Percentiles rank a stretch among this genome's conserved stretches.
phyloP scores from a whole-genome alignment of 768 basidiomycete species.

The Boletus rubescentipes region DNA sequence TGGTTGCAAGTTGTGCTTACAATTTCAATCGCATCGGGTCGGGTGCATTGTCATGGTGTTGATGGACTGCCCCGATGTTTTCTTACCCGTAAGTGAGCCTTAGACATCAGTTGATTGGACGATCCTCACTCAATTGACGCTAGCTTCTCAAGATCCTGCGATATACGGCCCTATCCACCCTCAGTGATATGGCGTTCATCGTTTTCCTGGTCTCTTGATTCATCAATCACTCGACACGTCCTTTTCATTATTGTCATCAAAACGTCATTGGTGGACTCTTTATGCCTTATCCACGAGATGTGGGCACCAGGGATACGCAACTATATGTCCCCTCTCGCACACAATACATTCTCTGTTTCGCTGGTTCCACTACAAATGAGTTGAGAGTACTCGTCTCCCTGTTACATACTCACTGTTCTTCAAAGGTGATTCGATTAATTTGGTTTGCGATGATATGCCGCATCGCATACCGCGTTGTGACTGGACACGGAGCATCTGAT shows the following conservation, averaged over 20 bases:
- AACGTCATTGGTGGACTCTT: conserved; percentile 53
- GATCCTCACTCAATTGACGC: not conserved
- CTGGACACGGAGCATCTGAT: conserved; percentile 75
- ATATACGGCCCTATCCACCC: conserved; percentile 63
- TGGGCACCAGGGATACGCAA: conserved; percentile 60
- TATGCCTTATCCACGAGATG: conserved; percentile 43
- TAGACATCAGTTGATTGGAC: not conserved
- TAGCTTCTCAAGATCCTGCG: conserved; percentile 92
- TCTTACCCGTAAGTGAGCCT: conserved; percentile 69
- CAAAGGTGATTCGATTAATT: conserved; percentile 60
- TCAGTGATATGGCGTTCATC: conserved; percentile 75
- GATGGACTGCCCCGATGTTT: conserved; percentile 94
- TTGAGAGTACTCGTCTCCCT: not conserved
- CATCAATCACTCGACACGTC: conserved; percentile 80
- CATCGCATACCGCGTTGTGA: conserved; percentile 74
- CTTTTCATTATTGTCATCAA: conserved; percentile 72
- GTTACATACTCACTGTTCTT: conserved; percentile 1
- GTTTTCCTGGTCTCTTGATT: conserved; percentile 89
- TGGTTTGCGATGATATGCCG: conserved; percentile 88
- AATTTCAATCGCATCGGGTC: conserved; percentile 85
- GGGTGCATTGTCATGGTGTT: conserved; percentile 87
- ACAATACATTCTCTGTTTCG: conserved; percentile 49
- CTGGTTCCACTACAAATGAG: conserved; percentile 62
- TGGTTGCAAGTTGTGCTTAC: conserved; percentile 72
- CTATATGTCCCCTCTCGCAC: conserved; percentile 50